These are phyloP conservation scores for Crithidia expoeki DNA, from an alignment of 208 protist species.

Conservation along the genomic window DNA sequence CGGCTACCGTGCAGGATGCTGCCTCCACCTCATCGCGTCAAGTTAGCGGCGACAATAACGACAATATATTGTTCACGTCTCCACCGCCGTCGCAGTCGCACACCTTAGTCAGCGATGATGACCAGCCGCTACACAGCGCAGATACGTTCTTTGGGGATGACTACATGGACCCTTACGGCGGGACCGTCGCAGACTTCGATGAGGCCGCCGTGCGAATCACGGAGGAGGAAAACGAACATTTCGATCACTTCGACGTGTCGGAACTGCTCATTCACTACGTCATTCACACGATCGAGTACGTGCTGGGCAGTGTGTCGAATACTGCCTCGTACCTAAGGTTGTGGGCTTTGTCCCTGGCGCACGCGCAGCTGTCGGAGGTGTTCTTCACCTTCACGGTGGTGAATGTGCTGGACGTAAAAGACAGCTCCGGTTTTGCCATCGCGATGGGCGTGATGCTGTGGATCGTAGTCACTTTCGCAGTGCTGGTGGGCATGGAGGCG, in stretches of 20 bases:
- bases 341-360: constrained; percentile 99
- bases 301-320: constrained; percentile 98
- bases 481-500: constrained; percentile 98
- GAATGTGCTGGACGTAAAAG: constrained; percentile 49
- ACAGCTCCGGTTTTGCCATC: constrained; percentile 66
- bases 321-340: constrained; percentile 99
- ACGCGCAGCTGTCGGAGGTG: constrained; percentile 96
- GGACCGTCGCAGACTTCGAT: background rate
- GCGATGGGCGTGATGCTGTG: constrained; percentile 92
- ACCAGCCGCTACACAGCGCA: constrained; percentile 4
- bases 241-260: constrained; percentile 83
- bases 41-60: background rate
- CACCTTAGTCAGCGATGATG: constrained; percentile 28
- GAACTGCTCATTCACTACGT: constrained; percentile 97
- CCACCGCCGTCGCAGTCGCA: background rate
- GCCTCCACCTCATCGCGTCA: background rate
- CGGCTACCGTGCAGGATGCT: constrained; percentile 7
- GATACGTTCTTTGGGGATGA: constrained; percentile 24
- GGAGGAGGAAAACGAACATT: constrained; percentile 40
- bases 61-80: no score
- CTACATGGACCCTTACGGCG: constrained; percentile 9
- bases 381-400: constrained; percentile 85
- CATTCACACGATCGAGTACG: constrained; percentile 99
- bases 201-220: background rate
- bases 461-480: constrained; percentile 93